These are phyloP conservation scores for Oehlia diaphana DNA, from an alignment of 192 early-diverging fungal genomes.

Conservation along the genomic window DNA sequence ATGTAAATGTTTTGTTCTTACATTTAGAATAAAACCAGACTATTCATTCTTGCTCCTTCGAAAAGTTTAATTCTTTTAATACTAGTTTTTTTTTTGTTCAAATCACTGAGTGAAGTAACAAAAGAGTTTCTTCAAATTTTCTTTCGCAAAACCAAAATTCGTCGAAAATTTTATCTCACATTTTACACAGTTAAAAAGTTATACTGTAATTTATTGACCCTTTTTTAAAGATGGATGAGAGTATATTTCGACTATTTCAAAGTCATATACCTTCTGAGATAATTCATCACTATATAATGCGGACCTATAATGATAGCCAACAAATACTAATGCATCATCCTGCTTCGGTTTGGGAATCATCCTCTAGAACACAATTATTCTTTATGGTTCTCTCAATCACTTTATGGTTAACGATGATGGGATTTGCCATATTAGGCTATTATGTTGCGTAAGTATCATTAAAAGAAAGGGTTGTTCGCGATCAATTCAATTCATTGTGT, in stretches of 20 bases:
- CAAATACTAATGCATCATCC: constrained; percentile 7
- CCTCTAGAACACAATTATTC: constrained; percentile 38
- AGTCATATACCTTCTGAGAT: neutral
- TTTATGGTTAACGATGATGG: constrained; percentile 36
- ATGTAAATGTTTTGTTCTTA: too few species aligned
- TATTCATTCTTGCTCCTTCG: too few species aligned
- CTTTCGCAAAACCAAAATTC: too few species aligned
- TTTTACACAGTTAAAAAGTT: neutral
- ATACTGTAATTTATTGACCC: neutral
- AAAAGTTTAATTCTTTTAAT: too few species aligned
- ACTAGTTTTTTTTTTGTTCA: too few species aligned
- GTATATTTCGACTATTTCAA: constrained; percentile 11
- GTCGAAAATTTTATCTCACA: neutral
- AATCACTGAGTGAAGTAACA: too few species aligned
- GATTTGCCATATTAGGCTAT: neutral
- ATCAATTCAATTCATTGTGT: neutral
- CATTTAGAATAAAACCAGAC: too few species aligned
- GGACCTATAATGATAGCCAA: neutral
- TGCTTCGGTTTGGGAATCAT: constrained; percentile 39
- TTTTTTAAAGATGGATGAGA: neutral
- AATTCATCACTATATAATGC: neutral
- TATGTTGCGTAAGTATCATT: constrained; percentile 16
- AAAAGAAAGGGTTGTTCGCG: neutral
- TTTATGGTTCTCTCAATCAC: constrained; percentile 44
- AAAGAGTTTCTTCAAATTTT: too few species aligned